Conservation (phyloP, 2,329 filamentous ascomycete genomes). For the Plectosphaerella sp. region DNA sequence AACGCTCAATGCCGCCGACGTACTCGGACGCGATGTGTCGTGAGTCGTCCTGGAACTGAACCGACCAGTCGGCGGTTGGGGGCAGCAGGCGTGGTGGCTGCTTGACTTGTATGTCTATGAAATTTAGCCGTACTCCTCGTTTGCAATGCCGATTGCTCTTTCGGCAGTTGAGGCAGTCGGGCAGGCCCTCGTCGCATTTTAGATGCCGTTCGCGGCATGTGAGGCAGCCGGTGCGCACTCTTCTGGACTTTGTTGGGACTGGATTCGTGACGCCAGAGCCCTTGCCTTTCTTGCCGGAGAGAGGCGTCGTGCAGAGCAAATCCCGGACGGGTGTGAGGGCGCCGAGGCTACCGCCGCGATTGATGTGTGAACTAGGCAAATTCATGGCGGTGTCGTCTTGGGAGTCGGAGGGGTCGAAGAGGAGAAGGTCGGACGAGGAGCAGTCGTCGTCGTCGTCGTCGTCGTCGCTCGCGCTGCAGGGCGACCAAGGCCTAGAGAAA, state of each 20-base stretch:
- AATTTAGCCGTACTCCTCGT: slow-evolving; percentile 82
- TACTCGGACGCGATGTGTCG: slow-evolving; percentile 89
- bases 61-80: slow-evolving; percentile 62
- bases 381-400: slow-evolving; percentile 19
- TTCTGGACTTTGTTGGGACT: slow-evolving; percentile 60
- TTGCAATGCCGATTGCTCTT: slow-evolving; percentile 86
- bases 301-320: slow-evolving; percentile 7
- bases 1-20: slow-evolving; percentile 69
- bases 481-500: slow-evolving; percentile 15
- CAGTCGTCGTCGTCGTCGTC: slow-evolving; percentile 14
- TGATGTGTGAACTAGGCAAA: slow-evolving; percentile 13
- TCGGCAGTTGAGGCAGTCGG: slow-evolving; percentile 70
- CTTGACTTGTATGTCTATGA: slow-evolving; percentile 78
- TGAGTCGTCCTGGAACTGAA: slow-evolving; percentile 85
- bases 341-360: slow-evolving; percentile 7
- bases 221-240: slow-evolving; percentile 84
- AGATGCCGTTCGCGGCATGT: slow-evolving; percentile 87
- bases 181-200: slow-evolving; percentile 77
- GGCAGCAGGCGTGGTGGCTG: slow-evolving; percentile 56
- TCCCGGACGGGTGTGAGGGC: slow-evolving; percentile 11
- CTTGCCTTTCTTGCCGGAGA: slow-evolving; percentile 6
- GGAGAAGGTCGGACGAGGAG: no score
- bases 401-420: slow-evolving; percentile 16
- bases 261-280: slow-evolving; percentile 9
- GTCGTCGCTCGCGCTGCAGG: slow-evolving; percentile 22